Evolutionary conservation across 495 filamentous ascomycete species (phyloP).

Genomic region (Aspergillus bridgeri): DNA sequence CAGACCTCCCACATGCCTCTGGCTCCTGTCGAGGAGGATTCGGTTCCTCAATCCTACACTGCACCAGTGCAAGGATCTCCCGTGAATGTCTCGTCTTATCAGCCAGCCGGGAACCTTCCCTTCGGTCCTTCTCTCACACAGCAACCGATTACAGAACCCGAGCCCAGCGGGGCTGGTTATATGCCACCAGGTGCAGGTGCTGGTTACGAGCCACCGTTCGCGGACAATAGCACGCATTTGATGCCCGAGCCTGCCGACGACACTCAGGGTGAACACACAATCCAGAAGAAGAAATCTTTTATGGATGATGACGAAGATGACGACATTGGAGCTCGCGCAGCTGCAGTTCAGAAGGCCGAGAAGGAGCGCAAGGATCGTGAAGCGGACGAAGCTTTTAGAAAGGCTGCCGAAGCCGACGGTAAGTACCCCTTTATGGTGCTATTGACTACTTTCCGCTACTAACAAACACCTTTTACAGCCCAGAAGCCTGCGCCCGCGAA

Average conservation of each 20-base stretch:
- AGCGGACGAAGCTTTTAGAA: slow-evolving; percentile 74
- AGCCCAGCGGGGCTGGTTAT: slow-evolving; percentile 19
- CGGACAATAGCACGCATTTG: slow-evolving; percentile 17
- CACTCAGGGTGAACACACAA: slow-evolving; percentile 32
- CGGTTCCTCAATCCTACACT: slow-evolving; percentile 28
- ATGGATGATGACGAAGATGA: slow-evolving; percentile 67
- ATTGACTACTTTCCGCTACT: slow-evolving; percentile 12
- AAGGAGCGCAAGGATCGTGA: slow-evolving; percentile 50
- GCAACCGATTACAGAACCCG: neutral
- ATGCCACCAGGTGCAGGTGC: slow-evolving; percentile 22
- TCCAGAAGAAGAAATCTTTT: slow-evolving; percentile 71
- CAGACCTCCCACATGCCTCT: slow-evolving; percentile 48
- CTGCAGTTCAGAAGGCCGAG: slow-evolving; percentile 51
- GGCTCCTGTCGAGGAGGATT: slow-evolving; percentile 44
- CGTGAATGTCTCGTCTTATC: slow-evolving; percentile 25
- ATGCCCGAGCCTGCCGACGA: slow-evolving; percentile 25
- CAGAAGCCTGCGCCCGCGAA: slow-evolving; percentile 47
- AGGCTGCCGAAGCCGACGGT: slow-evolving; percentile 84
- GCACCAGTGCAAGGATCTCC: slow-evolving; percentile 19
- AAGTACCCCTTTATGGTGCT: slow-evolving; percentile 21
- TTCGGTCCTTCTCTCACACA: slow-evolving; percentile 20
- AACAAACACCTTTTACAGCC: slow-evolving; percentile 31
- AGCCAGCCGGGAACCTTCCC: slow-evolving; percentile 16
- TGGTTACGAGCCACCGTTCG: slow-evolving; percentile 39
- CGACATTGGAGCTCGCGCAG: slow-evolving; percentile 49